Conservation (phyloP, 2,329 filamentous ascomycete species). For the Dryadomyces quercus-mongolicae region DNA sequence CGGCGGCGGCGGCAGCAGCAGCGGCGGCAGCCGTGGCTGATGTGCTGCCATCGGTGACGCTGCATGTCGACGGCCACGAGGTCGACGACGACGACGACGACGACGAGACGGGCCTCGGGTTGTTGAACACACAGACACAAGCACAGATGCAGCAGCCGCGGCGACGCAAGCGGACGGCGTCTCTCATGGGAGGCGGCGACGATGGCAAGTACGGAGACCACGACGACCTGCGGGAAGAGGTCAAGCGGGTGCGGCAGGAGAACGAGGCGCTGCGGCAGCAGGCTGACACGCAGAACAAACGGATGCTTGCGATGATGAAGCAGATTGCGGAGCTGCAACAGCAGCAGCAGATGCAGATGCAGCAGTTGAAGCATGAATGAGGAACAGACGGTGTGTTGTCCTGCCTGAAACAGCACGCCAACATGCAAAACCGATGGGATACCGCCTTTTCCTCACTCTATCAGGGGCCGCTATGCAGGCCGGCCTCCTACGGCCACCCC, state of each 20-base stretch:
- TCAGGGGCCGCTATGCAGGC: too few relatives aligned
- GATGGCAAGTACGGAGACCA: constrained; percentile 20
- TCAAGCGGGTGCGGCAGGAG: constrained; percentile 55
- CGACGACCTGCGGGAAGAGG: constrained; percentile 45
- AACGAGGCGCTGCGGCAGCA: constrained; percentile 45
- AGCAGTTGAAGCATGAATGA: not conserved
- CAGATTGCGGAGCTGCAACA: constrained; percentile 33
- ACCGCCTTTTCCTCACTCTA: too few relatives aligned
- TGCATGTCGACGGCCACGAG: not conserved
- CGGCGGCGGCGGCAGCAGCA: not conserved
- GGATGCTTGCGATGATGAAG: constrained; percentile 34
- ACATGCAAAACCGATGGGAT: too few relatives aligned
- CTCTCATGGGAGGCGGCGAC: constrained; percentile 11
- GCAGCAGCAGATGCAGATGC: not conserved
- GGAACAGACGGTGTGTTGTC: not conserved
- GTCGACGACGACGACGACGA: constrained; percentile 2
- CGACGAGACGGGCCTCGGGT: constrained; percentile 6
- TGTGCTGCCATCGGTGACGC: not conserved
- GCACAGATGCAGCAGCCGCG: not conserved
- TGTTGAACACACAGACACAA: constrained; percentile 1
- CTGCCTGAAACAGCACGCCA: not conserved
- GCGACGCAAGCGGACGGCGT: constrained; percentile 5
- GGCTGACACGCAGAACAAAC: constrained; percentile 34
- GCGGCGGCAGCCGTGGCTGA: not conserved
- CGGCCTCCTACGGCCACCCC: too few relatives aligned